These are phyloP conservation scores for Termitomyces sp. DNA, from an alignment of 768 basidiomycete genomes.

Conservation along the genomic window DNA sequence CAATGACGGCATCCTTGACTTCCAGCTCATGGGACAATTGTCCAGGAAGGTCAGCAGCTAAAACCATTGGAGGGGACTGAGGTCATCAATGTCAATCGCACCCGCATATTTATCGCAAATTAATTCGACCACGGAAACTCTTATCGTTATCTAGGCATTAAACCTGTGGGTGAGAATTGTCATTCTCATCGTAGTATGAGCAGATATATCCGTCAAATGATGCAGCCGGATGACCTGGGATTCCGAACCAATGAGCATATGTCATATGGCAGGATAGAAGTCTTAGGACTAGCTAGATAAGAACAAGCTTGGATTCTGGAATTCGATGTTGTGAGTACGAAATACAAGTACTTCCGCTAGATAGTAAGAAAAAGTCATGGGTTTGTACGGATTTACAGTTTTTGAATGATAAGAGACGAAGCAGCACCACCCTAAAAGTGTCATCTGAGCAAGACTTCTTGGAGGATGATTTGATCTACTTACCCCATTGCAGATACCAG, in stretches of 20 bases:
- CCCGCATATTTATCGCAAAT: not conserved
- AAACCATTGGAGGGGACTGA: not conserved
- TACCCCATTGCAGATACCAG: constrained; percentile 96
- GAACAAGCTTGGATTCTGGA: not conserved
- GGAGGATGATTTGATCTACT: constrained; percentile 25
- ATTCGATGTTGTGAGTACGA: constrained; percentile 4
- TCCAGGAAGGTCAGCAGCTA: not conserved
- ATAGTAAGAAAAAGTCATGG: constrained; percentile 3
- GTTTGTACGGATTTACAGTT: constrained; percentile 58
- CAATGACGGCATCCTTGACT: not conserved
- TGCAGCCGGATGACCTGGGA: not conserved
- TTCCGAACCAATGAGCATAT: not conserved
- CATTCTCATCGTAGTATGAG: not conserved
- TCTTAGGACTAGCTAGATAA: too few relatives aligned
- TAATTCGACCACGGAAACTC: not conserved
- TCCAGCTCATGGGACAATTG: not conserved
- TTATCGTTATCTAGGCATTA: not conserved
- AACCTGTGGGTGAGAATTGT: not conserved
- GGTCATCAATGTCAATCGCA: not conserved
- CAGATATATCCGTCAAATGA: not conserved
- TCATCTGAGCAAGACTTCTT: constrained; percentile 1
- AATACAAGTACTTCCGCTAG: constrained; percentile 11
- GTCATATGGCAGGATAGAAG: not conserved
- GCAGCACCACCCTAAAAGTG: constrained; percentile 79
- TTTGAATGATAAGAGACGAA: constrained; percentile 87